Evolutionary conservation across 331 rosid genomes (phyloP).

Genomic region (Dryas integrifolia): DNA sequence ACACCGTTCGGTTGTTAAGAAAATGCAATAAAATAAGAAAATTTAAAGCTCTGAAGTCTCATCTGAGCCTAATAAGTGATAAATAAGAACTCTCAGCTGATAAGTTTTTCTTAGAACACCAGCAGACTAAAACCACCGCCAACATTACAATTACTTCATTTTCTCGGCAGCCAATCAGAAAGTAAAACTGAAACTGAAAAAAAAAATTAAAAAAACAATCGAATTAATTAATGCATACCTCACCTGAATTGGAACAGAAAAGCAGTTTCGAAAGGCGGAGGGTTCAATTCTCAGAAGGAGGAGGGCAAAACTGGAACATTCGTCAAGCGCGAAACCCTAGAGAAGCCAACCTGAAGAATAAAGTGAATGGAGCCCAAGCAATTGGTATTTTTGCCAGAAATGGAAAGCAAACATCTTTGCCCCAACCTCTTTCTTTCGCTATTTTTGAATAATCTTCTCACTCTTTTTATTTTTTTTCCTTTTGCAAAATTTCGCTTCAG

Average conservation of each 20-base stretch:
- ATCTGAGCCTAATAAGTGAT: not conserved
- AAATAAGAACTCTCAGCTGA: not conserved
- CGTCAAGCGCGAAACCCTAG: conserved; percentile 29
- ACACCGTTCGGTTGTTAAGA: not conserved
- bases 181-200: not conserved
- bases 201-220: not conserved
- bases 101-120: not conserved
- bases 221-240: conserved; percentile 14
- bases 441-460: not conserved
- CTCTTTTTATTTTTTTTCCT: not conserved
- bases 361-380: not conserved
- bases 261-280: not conserved
- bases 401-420: conserved; percentile 18
- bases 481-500: not conserved
- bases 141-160: not conserved
- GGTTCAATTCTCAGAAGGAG: not conserved
- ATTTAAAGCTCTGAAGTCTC: too few species aligned
- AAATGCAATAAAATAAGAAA: not conserved
- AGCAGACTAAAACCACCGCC: conserved; percentile 6
- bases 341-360: not conserved
- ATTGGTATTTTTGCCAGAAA: not conserved
- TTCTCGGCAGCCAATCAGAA: conserved; percentile 20
- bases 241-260: conserved; percentile 1
- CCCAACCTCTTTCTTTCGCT: not conserved
- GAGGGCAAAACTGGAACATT: not conserved